Conservation (phyloP, 2,329 filamentous ascomycete species). For the Penicillium thymicola region DNA sequence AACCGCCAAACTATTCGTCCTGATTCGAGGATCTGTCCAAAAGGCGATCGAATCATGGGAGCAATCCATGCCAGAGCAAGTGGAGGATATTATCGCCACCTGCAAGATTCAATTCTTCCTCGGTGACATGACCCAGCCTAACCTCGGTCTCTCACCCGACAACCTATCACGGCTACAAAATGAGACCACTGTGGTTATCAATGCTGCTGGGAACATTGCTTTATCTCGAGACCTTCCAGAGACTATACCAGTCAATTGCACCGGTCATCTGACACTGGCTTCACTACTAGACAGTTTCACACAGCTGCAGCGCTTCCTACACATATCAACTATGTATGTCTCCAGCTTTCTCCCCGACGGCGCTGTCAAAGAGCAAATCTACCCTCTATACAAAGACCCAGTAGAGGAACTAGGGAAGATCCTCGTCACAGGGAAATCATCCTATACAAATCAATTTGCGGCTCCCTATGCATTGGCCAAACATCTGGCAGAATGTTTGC, state of each 20-base stretch:
- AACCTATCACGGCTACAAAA: slow-evolving; percentile 6
- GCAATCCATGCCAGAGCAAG: slow-evolving; percentile 17
- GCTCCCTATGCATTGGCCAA: slow-evolving; percentile 19
- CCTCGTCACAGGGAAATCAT: slow-evolving; percentile 5
- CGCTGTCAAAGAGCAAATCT: slow-evolving; percentile 7
- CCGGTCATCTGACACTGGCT: slow-evolving; percentile 4
- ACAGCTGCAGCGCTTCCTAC: slow-evolving; percentile 7
- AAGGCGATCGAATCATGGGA: slow-evolving; percentile 13
- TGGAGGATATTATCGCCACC: slow-evolving; percentile 20
- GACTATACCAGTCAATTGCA: slow-evolving; percentile 15
- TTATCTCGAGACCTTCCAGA: slow-evolving; percentile 9
- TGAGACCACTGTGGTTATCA: slow-evolving; percentile 17
- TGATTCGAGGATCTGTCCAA: slow-evolving; percentile 10
- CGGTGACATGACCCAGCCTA: slow-evolving; percentile 16
- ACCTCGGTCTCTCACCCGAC: slow-evolving; percentile 7
- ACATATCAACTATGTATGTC: slow-evolving; percentile 14
- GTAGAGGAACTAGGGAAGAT: slow-evolving; percentile 6
- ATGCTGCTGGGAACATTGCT: slow-evolving; percentile 18
- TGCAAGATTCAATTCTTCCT: slow-evolving; percentile 16
- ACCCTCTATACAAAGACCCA: background rate
- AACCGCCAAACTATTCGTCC: slow-evolving; percentile 13
- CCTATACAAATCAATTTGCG: slow-evolving; percentile 6
- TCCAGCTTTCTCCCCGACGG: slow-evolving; percentile 13
- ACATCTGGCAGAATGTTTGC: slow-evolving; percentile 15
- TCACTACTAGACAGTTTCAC: slow-evolving; percentile 4